Percentiles rank a stretch among this genome's conserved stretches.
Evolutionary conservation across 1,284 basidiomycete genomes (phyloP).

Genomic region (Flammula alnicola): DNA sequence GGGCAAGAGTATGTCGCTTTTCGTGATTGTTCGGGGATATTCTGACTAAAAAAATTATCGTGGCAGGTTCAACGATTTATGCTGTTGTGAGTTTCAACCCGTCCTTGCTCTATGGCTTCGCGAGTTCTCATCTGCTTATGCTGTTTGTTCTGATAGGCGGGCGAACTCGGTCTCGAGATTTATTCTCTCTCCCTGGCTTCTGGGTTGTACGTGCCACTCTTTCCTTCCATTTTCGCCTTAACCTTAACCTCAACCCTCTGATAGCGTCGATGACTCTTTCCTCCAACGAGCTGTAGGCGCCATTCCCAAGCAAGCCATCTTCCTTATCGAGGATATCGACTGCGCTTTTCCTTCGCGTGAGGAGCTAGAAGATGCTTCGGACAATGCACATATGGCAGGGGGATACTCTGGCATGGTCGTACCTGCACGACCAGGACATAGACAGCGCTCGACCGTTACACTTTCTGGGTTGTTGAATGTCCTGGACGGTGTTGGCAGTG

Average conservation of each 20-base stretch:
- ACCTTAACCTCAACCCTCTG: not conserved
- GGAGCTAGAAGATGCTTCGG: constrained; percentile 37
- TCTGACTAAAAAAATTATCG: no score
- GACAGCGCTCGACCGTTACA: constrained; percentile 41
- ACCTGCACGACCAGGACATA: constrained; percentile 1
- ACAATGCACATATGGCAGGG: not conserved
- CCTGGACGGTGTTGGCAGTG: constrained; percentile 58
- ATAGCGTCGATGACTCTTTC: constrained; percentile 53
- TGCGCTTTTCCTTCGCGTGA: constrained; percentile 56
- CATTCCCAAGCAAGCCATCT: constrained; percentile 53
- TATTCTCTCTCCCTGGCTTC: constrained; percentile 59
- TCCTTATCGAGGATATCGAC: constrained; percentile 61
- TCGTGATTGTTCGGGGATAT: constrained; percentile 3
- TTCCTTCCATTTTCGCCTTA: not conserved
- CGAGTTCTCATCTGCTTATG: not conserved
- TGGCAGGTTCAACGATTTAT: constrained; percentile 58
- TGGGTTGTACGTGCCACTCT: constrained; percentile 45
- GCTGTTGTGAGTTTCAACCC: constrained; percentile 55
- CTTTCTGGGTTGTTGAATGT: constrained; percentile 58
- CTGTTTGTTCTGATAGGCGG: constrained; percentile 40
- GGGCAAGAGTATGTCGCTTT: constrained; percentile 49
- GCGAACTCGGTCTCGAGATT: constrained; percentile 62
- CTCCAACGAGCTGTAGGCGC: constrained; percentile 48
- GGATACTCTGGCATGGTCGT: no score
- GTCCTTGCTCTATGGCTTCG: not conserved